Evolutionary conservation across 179 eudicot genomes (phyloP).

Genomic region (Pouteria campechiana): DNA sequence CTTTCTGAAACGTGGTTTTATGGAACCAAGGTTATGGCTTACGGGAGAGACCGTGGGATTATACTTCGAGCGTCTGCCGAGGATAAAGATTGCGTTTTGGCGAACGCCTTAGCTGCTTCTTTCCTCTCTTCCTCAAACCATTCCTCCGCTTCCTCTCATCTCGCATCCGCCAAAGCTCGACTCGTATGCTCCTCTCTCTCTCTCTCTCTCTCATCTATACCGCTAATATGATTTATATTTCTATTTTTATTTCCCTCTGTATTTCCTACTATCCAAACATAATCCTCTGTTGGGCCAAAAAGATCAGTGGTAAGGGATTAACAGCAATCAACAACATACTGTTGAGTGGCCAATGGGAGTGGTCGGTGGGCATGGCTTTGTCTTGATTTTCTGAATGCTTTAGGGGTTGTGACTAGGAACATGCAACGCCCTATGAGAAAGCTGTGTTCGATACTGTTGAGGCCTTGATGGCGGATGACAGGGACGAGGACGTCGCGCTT

Average conservation of each 20-base stretch:
- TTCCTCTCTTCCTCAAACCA: slow-evolving; percentile 21
- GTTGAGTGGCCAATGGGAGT: too few species aligned
- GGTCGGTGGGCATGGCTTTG: too few species aligned
- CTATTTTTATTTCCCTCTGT: neutral
- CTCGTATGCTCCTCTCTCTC: slow-evolving; percentile 24
- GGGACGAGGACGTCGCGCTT: slow-evolving; percentile 70
- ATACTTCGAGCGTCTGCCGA: slow-evolving; percentile 55
- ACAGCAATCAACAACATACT: too few species aligned
- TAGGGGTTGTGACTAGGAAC: slow-evolving; percentile 25
- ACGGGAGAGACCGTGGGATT: slow-evolving; percentile 53
- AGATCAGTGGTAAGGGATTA: too few species aligned
- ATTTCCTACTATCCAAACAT: neutral
- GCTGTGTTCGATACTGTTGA: slow-evolving; percentile 57
- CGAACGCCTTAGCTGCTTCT: slow-evolving; percentile 63
- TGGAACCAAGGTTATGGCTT: slow-evolving; percentile 34
- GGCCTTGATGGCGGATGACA: slow-evolving; percentile 50
- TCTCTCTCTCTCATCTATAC: neutral
- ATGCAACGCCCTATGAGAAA: slow-evolving; percentile 70
- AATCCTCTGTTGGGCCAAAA: too few species aligned
- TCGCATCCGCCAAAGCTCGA: slow-evolving; percentile 44
- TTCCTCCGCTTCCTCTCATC: slow-evolving; percentile 28
- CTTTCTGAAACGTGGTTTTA: too few species aligned
- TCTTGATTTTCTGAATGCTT: neutral
- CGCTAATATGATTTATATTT: neutral
- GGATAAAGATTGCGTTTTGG: slow-evolving; percentile 67